These are phyloP conservation scores for Claviceps digitariae DNA, from an alignment of 2,329 filamentous ascomycete genomes.

Conservation along the genomic window DNA sequence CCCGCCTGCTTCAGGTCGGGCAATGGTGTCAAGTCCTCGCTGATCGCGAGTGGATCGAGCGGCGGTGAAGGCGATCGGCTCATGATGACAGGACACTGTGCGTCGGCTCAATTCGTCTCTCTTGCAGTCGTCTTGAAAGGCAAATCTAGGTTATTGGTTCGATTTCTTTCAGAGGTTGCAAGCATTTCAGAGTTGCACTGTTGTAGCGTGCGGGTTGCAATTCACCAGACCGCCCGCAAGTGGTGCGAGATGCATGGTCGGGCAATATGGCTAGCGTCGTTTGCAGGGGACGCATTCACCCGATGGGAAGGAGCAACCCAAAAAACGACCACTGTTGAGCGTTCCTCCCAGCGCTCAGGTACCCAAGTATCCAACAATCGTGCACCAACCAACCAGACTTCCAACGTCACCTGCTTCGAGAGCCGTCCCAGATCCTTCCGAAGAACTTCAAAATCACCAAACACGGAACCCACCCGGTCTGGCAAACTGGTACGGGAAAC, in stretches of 20 bases:
- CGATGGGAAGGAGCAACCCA: not conserved
- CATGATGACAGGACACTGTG: constrained; percentile 7
- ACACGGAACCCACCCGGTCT: not conserved
- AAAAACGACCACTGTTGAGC: not conserved
- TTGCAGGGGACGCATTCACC: not conserved
- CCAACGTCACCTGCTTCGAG: too few species aligned
- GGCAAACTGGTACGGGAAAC: not conserved
- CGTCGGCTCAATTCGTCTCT: not conserved
- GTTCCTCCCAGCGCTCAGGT: not conserved
- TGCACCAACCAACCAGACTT: too few species aligned
- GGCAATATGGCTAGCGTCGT: not conserved
- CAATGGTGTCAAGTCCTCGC: constrained; percentile 44
- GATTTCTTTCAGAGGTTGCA: not conserved
- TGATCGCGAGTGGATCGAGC: constrained; percentile 36
- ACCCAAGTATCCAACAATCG: too few species aligned
- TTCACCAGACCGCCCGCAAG: not conserved
- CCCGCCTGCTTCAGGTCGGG: constrained; percentile 43
- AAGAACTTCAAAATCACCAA: not conserved
- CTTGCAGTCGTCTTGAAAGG: not conserved
- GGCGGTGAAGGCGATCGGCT: constrained; percentile 31
- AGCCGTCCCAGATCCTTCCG: not conserved
- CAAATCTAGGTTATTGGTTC: not conserved
- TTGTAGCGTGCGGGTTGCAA: too few species aligned
- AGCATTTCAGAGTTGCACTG: too few species aligned
- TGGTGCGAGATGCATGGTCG: not conserved